These are phyloP conservation scores for Diplotaxis tenuifolia DNA, from an alignment of 345 rosid genomes.

Conservation along the genomic window DNA sequence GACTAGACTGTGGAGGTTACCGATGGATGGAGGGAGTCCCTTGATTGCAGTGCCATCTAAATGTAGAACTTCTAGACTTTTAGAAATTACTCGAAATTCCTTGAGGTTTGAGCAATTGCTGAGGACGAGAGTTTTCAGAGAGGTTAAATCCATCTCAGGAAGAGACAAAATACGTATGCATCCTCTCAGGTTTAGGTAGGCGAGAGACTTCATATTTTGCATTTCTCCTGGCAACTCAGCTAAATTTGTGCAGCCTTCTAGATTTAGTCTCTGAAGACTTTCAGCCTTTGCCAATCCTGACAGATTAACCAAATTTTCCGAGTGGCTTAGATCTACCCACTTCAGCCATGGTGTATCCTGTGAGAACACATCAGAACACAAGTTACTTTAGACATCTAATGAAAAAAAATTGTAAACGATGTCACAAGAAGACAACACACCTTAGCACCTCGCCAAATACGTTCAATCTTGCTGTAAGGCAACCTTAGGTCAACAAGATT, in stretches of 20 bases:
- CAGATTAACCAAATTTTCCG: not conserved
- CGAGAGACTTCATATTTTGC: not conserved
- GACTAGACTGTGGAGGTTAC: not conserved
- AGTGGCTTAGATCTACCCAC: not conserved
- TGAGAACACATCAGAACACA: not conserved
- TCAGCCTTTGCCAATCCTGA: not conserved
- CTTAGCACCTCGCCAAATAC: too few relatives aligned
- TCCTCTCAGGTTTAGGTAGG: not conserved
- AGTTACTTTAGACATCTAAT: not conserved
- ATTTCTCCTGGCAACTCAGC: not conserved
- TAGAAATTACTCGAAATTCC: not conserved
- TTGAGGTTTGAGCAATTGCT: not conserved
- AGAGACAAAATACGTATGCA: not conserved
- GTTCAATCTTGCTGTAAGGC: too few relatives aligned
- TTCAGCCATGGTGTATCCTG: not conserved
- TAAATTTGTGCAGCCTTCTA: not conserved
- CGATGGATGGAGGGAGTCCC: not conserved
- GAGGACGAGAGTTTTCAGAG: slow-evolving; percentile 2
- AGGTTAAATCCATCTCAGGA: not conserved
- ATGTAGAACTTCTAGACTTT: not conserved
- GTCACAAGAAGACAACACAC: too few relatives aligned
- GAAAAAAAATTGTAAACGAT: not conserved
- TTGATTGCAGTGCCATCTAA: slow-evolving; percentile 18
- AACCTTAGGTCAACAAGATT: too few relatives aligned
- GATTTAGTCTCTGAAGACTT: not conserved